phyloP scores from a whole-genome alignment of 768 basidiomycete genomes.

The Trametes cubensis region DNA sequence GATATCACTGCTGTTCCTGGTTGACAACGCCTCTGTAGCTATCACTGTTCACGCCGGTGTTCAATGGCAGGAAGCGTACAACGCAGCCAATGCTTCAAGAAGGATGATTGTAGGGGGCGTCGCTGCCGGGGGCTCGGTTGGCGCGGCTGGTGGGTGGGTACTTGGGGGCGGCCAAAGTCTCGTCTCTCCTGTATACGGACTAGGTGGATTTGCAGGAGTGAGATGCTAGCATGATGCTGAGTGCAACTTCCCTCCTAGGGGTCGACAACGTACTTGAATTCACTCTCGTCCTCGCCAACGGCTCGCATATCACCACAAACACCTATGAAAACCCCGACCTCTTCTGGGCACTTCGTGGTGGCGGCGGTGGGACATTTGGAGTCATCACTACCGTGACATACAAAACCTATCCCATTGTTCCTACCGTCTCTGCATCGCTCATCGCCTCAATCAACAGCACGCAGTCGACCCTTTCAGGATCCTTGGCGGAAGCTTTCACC shows the following conservation, averaged over 20 bases:
- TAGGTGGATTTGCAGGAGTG: slow-evolving; percentile 31
- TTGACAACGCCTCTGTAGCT: slow-evolving; percentile 5
- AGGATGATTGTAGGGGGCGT: not conserved
- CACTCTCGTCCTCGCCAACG: slow-evolving; percentile 56
- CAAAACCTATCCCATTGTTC: slow-evolving; percentile 41
- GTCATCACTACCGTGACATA: slow-evolving; percentile 49
- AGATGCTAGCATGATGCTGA: not conserved
- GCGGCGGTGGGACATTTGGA: slow-evolving; percentile 41
- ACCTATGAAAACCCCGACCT: slow-evolving; percentile 50
- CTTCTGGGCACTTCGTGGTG: slow-evolving; percentile 54
- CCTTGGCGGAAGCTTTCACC: slow-evolving; percentile 15
- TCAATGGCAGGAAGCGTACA: slow-evolving; percentile 4
- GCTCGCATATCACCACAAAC: slow-evolving; percentile 46
- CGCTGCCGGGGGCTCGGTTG: slow-evolving; percentile 40
- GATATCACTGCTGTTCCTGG: not conserved
- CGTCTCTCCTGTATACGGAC: slow-evolving; percentile 32
- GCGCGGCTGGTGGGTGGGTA: slow-evolving; percentile 50
- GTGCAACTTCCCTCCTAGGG: slow-evolving; percentile 18
- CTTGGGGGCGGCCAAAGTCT: slow-evolving; percentile 36
- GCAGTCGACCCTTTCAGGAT: not conserved
- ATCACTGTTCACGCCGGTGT: slow-evolving; percentile 37
- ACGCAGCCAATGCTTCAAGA: not conserved
- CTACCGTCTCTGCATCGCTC: slow-evolving; percentile 36
- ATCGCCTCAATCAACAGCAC: slow-evolving; percentile 1
- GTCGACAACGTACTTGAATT: slow-evolving; percentile 39